Base-by-base conservation (phyloP, 1,284 basidiomycete species). In the Laetiporus sulphureus region DNA sequence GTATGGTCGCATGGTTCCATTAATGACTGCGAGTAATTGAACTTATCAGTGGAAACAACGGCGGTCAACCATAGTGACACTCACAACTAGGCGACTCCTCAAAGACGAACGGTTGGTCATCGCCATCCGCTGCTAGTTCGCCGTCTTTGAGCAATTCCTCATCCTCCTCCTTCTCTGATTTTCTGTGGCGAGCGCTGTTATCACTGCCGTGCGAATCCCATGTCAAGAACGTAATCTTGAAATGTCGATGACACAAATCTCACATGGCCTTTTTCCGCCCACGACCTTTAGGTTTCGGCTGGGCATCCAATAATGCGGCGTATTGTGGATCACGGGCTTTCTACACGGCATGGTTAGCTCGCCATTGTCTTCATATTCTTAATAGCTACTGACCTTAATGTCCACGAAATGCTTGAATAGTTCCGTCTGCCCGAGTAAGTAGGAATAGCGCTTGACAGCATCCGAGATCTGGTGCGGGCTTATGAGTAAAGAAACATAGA, bases 151-250 rank as follows among this genome's bases (percentile, higher is more conserved):
- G 66, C 57, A 98, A 58, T 63, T 98, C 94, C 54, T 97, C 93
- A 49, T 98, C 95, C 61, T 98, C 95, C 59, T 98, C 95, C 65
- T 97, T 97, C 63, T 99, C 95, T 0, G 91, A 94, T 66, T 95
- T 97, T 42, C 95, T 80, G 56, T 93, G 90, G 30, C 92, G 81
- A 40, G 86, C 75, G 46, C 72, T 88, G 45, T 83, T 83, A 53
- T 84, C 82, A 38, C 79, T 85, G 46, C 31, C n/a, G 5, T 24
- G 27, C 24, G 4, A 13, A 13, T 23, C 44, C 58, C 15, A 56
- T 27, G 10, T 19, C 32, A 18, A 41, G 21, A 5, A 21, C 2
- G 8, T 20, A 19, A 18, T 21, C 23, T n/a, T 13, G 19, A 7
- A 5, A 5, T 7, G 25, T 29, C n/a, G 38, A 13, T 11, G 18